phyloP scores from a whole-genome alignment of 2,329 filamentous ascomycete genomes.

The Claviceps arundinis region DNA sequence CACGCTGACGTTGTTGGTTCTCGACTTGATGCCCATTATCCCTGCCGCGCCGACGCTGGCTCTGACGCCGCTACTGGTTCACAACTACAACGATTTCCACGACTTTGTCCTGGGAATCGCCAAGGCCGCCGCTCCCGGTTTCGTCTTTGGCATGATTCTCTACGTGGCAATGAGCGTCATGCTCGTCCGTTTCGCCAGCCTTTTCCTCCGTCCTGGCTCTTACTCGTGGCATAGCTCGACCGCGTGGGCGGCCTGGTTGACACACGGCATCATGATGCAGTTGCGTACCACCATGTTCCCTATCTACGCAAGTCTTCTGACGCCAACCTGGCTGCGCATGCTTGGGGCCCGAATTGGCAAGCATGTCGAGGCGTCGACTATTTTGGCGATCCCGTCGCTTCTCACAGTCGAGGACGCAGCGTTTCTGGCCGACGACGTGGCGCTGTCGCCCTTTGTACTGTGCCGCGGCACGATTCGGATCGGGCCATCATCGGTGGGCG shows the following conservation, averaged over 20 bases:
- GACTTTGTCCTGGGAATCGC: slow-evolving; percentile 4
- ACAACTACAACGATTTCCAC: slow-evolving; percentile 7
- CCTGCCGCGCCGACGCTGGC: slow-evolving; percentile 4
- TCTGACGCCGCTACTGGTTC: slow-evolving; percentile 6
- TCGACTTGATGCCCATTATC: slow-evolving; percentile 9
- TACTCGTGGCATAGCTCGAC: slow-evolving; percentile 10
- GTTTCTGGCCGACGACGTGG: slow-evolving; percentile 12
- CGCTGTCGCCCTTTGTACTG: slow-evolving; percentile 9
- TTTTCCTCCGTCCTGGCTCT: slow-evolving; percentile 7
- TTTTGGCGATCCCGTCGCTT: slow-evolving; percentile 10
- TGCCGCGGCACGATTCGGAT: slow-evolving; percentile 6
- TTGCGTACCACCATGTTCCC: slow-evolving; percentile 7
- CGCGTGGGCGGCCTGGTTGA: slow-evolving; percentile 11
- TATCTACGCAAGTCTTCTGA: slow-evolving; percentile 11
- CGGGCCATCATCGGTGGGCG: slow-evolving; percentile 7
- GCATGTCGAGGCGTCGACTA: slow-evolving; percentile 10
- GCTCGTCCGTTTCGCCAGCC: slow-evolving; percentile 6
- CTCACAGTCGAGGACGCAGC: slow-evolving; percentile 9
- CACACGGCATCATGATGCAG: slow-evolving; percentile 8
- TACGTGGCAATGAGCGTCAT: not conserved
- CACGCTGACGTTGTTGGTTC: slow-evolving; percentile 5
- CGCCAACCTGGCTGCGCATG: slow-evolving; percentile 9
- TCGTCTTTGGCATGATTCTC: slow-evolving; percentile 5
- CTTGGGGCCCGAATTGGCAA: slow-evolving; percentile 9
- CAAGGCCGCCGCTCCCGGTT: slow-evolving; percentile 5